These are phyloP conservation scores for Tuber aestivum DNA, from an alignment of 495 filamentous ascomycete genomes.

Conservation along the genomic window DNA sequence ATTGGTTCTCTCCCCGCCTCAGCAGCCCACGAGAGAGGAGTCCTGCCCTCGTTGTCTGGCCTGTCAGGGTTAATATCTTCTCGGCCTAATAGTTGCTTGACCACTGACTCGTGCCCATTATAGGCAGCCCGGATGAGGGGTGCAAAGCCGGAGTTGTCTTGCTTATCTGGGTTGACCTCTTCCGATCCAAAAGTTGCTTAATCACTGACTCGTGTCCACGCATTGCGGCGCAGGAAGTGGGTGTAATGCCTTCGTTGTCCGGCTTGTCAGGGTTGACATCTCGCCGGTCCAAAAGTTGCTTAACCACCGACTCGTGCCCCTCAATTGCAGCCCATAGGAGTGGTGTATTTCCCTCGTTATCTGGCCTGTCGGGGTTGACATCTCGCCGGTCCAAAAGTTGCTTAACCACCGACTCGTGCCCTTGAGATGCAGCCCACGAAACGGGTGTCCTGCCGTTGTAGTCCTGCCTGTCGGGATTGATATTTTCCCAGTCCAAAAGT, in stretches of 20 bases:
- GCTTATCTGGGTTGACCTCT: constrained; percentile 12
- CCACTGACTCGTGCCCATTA: constrained; percentile 37
- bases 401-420: constrained; percentile 39
- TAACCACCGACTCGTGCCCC: constrained; percentile 36
- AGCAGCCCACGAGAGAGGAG: constrained; percentile 44
- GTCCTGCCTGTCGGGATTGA: constrained; percentile 31
- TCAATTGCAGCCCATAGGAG: constrained; percentile 39
- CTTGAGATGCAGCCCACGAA: constrained; percentile 35
- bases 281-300: constrained; percentile 29
- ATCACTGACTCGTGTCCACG: constrained; percentile 45
- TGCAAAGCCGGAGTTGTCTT: constrained; percentile 22
- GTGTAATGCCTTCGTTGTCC: constrained; percentile 40
- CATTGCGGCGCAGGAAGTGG: constrained; percentile 45
- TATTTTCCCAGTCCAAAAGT: constrained; percentile 30
- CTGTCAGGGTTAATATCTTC: constrained; percentile 15
- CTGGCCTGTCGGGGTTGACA: constrained; percentile 12
- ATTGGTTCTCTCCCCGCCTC: constrained; percentile 43
- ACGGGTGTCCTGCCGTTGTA: constrained; percentile 33
- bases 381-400: constrained; percentile 26
- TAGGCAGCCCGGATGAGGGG: constrained; percentile 39
- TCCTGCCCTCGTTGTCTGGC: constrained; percentile 18
- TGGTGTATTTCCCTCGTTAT: constrained; percentile 32
- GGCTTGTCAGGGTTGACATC: constrained; percentile 22
- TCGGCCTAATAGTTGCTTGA: constrained; percentile 34
- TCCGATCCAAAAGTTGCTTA: constrained; percentile 9